Conservation (phyloP, 306 rosid species). For the Dryas alaskensis region DNA sequence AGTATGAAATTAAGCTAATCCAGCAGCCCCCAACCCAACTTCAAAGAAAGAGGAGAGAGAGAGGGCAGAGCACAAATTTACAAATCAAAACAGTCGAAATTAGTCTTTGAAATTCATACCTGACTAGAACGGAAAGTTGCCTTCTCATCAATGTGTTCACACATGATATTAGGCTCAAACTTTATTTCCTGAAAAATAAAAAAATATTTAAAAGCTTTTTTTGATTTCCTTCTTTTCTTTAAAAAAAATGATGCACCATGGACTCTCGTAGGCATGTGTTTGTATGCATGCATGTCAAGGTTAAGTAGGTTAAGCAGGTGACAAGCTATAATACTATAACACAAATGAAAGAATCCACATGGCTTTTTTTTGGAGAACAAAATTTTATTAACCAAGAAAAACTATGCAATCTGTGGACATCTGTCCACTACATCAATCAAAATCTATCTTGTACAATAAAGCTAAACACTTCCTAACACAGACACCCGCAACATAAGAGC, state of each 20-base stretch:
- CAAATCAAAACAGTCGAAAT: neutral
- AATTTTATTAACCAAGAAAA: too few species aligned
- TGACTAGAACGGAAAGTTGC: conserved; percentile 64
- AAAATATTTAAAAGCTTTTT: neutral
- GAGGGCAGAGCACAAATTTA: neutral
- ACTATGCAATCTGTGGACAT: too few species aligned
- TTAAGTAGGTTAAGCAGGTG: neutral
- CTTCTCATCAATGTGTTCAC: conserved; percentile 70
- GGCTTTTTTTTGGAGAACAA: too few species aligned
- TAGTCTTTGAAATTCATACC: conserved; percentile 35
- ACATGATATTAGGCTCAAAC: conserved; percentile 77
- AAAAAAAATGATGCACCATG: neutral
- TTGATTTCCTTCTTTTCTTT: neutral
- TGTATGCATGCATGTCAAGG: too few species aligned
- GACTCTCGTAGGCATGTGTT: neutral
- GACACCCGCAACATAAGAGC: too few species aligned
- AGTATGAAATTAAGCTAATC: neutral
- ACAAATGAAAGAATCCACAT: too few species aligned
- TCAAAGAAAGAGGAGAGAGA: neutral
- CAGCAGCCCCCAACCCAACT: neutral
- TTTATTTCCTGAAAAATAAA: conserved; percentile 59
- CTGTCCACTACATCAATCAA: too few species aligned
- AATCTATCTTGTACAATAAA: too few species aligned
- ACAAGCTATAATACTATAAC: neutral
- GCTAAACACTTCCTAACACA: too few species aligned